Evolutionary conservation across 1,284 basidiomycete species (phyloP).

Genomic region (Trichosporon coremiiforme): DNA sequence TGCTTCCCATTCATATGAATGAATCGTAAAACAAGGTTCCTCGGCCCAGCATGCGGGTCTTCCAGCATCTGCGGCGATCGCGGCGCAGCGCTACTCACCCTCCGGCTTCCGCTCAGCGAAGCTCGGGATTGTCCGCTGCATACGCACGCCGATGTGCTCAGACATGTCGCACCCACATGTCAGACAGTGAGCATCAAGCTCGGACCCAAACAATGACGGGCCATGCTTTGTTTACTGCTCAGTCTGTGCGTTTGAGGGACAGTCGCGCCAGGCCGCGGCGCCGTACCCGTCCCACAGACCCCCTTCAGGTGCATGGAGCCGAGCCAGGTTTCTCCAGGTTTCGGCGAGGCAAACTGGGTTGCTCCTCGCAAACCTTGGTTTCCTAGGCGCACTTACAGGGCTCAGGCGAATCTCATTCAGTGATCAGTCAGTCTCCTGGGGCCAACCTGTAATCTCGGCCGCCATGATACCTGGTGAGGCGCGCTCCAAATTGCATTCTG

Average conservation of each 20-base stretch:
- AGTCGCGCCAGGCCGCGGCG: neutral
- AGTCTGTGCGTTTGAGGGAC: conserved; percentile 6
- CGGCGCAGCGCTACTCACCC: neutral
- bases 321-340: neutral
- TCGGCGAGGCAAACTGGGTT: conserved; percentile 5
- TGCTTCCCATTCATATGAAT: conserved; percentile 3
- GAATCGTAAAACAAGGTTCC: conserved; percentile 10
- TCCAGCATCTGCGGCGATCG: neutral
- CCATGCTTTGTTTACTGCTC: neutral
- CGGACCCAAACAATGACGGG: neutral
- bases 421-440: conserved; percentile 5
- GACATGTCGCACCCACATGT: no score
- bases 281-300: neutral
- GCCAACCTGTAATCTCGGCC: neutral
- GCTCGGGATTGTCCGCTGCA: neutral
- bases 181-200: neutral
- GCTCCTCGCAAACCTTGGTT: neutral
- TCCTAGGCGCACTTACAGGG: neutral
- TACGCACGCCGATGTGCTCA: neutral
- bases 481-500: neutral
- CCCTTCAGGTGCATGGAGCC: neutral
- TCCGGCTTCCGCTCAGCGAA: neutral
- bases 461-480: neutral
- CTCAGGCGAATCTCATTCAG: conserved; percentile 8
- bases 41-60: neutral